phyloP scores from a whole-genome alignment of 345 rosid genomes.

The Aquilaria sinensis region DNA sequence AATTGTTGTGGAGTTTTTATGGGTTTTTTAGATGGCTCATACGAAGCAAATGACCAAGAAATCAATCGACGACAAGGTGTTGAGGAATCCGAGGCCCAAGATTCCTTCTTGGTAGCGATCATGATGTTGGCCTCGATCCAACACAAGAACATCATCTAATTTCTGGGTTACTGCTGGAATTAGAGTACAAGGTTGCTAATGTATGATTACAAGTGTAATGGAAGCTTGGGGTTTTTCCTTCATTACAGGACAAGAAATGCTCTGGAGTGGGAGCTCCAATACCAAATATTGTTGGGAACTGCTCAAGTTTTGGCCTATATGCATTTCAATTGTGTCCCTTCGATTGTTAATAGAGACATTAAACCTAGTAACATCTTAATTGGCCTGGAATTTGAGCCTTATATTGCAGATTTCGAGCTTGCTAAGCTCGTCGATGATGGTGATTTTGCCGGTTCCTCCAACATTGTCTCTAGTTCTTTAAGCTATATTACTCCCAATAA shows the following conservation, averaged over 20 bases:
- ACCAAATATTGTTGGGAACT: slow-evolving; percentile 76
- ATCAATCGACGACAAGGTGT: slow-evolving; percentile 7
- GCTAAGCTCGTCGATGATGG: slow-evolving; percentile 93
- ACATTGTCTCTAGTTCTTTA: slow-evolving; percentile 85
- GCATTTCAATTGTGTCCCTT: slow-evolving; percentile 93
- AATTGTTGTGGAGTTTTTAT: too few relatives aligned
- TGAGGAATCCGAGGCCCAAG: slow-evolving; percentile 52
- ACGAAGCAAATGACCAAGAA: too few relatives aligned
- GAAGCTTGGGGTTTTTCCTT: slow-evolving; percentile 88
- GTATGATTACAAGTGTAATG: slow-evolving; percentile 95
- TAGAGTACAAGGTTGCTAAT: slow-evolving; percentile 66
- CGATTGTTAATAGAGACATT: slow-evolving; percentile 90
- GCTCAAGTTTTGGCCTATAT: slow-evolving; percentile 89
- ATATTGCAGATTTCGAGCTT: slow-evolving; percentile 95
- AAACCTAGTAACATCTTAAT: slow-evolving; percentile 90
- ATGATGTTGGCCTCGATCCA: slow-evolving; percentile 84
- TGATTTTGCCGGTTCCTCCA: slow-evolving; percentile 76
- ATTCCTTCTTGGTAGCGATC: slow-evolving; percentile 89
- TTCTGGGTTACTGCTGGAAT: slow-evolving; percentile 94
- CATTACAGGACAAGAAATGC: slow-evolving; percentile 67
- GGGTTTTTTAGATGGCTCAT: too few relatives aligned
- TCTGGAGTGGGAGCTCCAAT: slow-evolving; percentile 88
- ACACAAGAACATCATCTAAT: slow-evolving; percentile 89
- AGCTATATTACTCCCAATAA: slow-evolving; percentile 97
- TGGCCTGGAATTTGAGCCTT: slow-evolving; percentile 86